Evolutionary conservation across 148 eudicot species (phyloP), one percentile per base, ranked within the genome.

Genomic region (Agrostemma githago): DNA sequence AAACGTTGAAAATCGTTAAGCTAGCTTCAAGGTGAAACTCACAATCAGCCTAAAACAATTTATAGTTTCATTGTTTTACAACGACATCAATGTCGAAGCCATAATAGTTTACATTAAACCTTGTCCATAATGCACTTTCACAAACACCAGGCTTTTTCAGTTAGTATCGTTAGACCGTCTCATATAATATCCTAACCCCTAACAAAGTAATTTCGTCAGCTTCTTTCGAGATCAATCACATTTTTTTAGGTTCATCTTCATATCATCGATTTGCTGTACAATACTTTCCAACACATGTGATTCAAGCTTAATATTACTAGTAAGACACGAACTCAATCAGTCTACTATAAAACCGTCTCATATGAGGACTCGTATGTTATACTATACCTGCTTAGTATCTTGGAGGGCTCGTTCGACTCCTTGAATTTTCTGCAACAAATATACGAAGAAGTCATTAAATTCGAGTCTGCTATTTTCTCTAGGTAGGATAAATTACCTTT

Each of bases 301-400:
- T 10, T 1, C 17, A 64, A 66, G 20, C 39, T 0, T 2, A 6
- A 48, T 1, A 6, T 16, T 56, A 11, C 10, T 56, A 11, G 12
- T 8, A 5, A 68, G 41, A 46, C 1, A 26, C 34, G 34, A 26
- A 26, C 37, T 4, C 26, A 5, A 39, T 48, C 54, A 48, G 0
- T 48, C 54, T 48, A 0, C 12, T 48, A 8, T 48, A 11, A 48
- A 15, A 51, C 56, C 56, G 56, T 51, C 56, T 51, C 56, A 11
- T 51, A 10, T 51, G 14, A 1, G 8, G 56, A 51, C 14, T 8
- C 15, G 56, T 51, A 1, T 41, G 74, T 40, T 17, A 12, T 66
- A 11, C 4, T 37, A n/a, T 77, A 77, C 86, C 86, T 63, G 44
- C 68, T 83, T 86, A 59, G 82, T 82, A 15, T 83, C 89, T 72